Conservation (phyloP, 2,329 filamentous ascomycete genomes). For the Trichoderma atrobrunneum region DNA sequence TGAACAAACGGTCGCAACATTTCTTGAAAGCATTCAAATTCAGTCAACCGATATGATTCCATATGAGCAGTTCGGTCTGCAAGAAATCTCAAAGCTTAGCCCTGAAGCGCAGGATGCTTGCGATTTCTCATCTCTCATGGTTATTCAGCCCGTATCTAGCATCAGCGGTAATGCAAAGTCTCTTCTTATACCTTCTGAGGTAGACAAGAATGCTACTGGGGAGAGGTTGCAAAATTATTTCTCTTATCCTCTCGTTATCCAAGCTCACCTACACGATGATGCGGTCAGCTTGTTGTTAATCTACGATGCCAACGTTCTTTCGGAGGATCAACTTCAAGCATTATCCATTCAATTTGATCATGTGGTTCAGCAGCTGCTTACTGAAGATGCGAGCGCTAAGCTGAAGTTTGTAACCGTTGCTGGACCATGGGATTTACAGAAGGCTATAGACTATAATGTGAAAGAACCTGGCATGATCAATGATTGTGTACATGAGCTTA, state of each 20-base stretch:
- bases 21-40: conserved; percentile 18
- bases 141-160: conserved; percentile 25
- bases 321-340: background rate
- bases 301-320: background rate
- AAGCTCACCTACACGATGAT: conserved; percentile 6
- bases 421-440: conserved; percentile 3
- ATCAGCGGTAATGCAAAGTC: background rate
- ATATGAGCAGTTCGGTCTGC: conserved; percentile 25
- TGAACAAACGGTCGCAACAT: conserved; percentile 18
- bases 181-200: background rate
- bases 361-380: conserved; percentile 10
- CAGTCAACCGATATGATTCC: conserved; percentile 9
- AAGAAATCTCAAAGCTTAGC: conserved; percentile 22
- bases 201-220: background rate
- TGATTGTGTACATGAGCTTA: conserved; percentile 30
- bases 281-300: background rate
- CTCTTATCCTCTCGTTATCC: conserved; percentile 10
- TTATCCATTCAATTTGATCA: conserved; percentile 5
- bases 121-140: conserved; percentile 30
- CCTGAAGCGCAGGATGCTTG: conserved; percentile 23
- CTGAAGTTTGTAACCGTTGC: background rate
- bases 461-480: background rate
- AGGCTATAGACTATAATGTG: background rate
- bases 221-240: conserved; percentile 16
- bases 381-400: background rate